Evolutionary conservation across 176 grass and related monocot species (phyloP).

Genomic region (Aegilops longissima): DNA sequence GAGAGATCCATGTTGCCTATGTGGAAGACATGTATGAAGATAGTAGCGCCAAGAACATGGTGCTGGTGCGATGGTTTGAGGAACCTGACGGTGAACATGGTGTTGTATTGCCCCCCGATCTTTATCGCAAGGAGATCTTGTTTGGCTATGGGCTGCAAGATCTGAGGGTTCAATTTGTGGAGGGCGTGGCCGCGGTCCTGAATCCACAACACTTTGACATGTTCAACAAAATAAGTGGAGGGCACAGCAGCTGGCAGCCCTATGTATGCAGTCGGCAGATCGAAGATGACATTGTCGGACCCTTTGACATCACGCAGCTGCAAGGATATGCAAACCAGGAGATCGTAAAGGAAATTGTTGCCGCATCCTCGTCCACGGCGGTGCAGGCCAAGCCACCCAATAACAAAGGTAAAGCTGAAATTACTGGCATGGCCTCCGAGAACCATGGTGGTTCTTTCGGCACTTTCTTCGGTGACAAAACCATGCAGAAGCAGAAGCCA

Average conservation of each 20-base stretch:
- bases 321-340: constrained; percentile 68
- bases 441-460: background rate
- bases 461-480: too few species aligned
- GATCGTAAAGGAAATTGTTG: constrained; percentile 34
- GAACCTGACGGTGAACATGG: constrained; percentile 35
- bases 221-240: constrained; percentile 30
- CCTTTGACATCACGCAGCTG: constrained; percentile 53
- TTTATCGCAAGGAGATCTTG: constrained; percentile 54
- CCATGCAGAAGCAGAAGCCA: background rate
- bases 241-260: constrained; percentile 25
- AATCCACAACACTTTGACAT: constrained; percentile 54
- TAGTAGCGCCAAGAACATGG: constrained; percentile 46
- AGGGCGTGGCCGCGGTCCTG: constrained; percentile 48
- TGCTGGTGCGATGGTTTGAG: constrained; percentile 57
- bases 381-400: constrained; percentile 28
- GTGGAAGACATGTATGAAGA: constrained; percentile 71
- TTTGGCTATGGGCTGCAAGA: constrained; percentile 58
- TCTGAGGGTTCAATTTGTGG: constrained; percentile 58
- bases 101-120: constrained; percentile 31
- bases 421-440: background rate
- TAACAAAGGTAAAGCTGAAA: background rate
- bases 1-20: constrained; percentile 49
- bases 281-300: constrained; percentile 39
- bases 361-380: constrained; percentile 19
- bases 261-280: constrained; percentile 47